Evolutionary conservation across 345 rosid species (phyloP).

Genomic region (Murraya koenigii): DNA sequence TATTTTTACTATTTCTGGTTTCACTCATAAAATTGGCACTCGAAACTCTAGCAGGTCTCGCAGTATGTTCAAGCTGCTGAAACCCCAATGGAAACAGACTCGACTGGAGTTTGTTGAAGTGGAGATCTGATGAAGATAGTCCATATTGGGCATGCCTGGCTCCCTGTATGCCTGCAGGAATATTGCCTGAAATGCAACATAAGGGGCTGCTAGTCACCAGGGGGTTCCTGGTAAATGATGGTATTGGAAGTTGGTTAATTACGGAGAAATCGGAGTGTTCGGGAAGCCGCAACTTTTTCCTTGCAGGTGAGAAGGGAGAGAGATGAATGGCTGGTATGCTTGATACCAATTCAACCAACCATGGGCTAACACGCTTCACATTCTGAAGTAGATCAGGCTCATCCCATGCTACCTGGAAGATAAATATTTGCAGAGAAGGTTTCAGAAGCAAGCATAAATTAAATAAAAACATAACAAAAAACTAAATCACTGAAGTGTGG

Average conservation of each 20-base stretch:
- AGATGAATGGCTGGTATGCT: conserved; percentile 68
- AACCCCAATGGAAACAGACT: conserved; percentile 45
- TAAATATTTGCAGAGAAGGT: conserved; percentile 1
- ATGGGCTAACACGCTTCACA: conserved; percentile 91
- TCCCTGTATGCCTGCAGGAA: conserved; percentile 99
- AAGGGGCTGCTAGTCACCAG: conserved; percentile 59
- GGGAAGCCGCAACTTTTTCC: conserved; percentile 78
- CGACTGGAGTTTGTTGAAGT: conserved; percentile 53
- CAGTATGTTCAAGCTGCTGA: conserved; percentile 36
- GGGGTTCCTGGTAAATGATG: conserved; percentile 63
- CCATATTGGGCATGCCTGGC: conserved; percentile 98
- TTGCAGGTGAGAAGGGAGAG: conserved; percentile 77
- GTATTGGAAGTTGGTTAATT: conserved; percentile 50
- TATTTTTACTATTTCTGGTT: conserved; percentile 30
- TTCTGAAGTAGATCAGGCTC: conserved; percentile 96
- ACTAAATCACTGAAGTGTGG: neutral
- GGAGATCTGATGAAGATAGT: conserved; percentile 70
- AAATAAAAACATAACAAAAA: neutral
- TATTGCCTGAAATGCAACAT: conserved; percentile 62
- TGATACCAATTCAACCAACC: conserved; percentile 90
- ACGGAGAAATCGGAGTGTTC: conserved; percentile 56
- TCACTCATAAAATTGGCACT: conserved; percentile 22
- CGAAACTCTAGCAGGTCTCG: conserved; percentile 36
- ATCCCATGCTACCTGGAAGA: conserved; percentile 89
- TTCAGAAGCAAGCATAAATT: neutral